Evolutionary conservation across 106 monocot genomes (phyloP).

Genomic region (Platanthera zijinensis): DNA sequence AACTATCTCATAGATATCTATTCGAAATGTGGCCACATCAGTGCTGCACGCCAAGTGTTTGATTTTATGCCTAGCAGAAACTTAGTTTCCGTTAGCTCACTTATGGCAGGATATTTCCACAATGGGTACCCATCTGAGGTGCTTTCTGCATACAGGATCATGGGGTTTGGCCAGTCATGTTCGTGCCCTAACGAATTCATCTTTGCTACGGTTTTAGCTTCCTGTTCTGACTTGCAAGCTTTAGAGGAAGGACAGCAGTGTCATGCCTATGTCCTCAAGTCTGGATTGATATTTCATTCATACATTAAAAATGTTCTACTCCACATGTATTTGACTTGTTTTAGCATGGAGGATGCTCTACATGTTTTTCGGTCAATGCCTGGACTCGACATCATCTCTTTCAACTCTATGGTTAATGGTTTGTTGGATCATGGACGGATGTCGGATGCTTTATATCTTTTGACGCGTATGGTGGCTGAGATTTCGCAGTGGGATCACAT

Average conservation of each 20-base stretch:
- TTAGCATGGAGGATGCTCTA: conserved; percentile 25
- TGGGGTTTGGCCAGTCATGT: conserved; percentile 1
- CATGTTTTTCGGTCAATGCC: conserved; percentile 16
- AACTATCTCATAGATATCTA: conserved; percentile 53
- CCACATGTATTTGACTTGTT: conserved; percentile 38
- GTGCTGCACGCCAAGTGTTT: conserved; percentile 31
- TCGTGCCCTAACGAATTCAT: conserved; percentile 44
- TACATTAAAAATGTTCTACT: conserved; percentile 46
- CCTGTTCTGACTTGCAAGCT: conserved; percentile 31
- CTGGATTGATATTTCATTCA: conserved; percentile 25
- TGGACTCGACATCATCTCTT: conserved; percentile 29
- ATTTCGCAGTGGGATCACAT: conserved; percentile 51
- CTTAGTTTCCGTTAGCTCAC: conserved; percentile 31
- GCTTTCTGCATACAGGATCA: conserved; percentile 26
- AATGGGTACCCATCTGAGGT: conserved; percentile 19
- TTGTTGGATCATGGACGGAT: conserved; percentile 36
- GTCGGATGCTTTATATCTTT: conserved; percentile 18
- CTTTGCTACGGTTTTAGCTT: conserved; percentile 36
- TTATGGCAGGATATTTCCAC: conserved; percentile 60
- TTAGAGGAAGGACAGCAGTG: conserved; percentile 41
- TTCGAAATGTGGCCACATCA: conserved; percentile 23
- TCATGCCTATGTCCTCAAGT: conserved; percentile 50
- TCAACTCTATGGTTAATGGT: conserved; percentile 54
- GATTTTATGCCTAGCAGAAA: conserved; percentile 40
- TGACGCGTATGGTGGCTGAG: conserved; percentile 26